phyloP scores from a whole-genome alignment of 768 basidiomycete genomes.

The Candolleomyces efflorescens region DNA sequence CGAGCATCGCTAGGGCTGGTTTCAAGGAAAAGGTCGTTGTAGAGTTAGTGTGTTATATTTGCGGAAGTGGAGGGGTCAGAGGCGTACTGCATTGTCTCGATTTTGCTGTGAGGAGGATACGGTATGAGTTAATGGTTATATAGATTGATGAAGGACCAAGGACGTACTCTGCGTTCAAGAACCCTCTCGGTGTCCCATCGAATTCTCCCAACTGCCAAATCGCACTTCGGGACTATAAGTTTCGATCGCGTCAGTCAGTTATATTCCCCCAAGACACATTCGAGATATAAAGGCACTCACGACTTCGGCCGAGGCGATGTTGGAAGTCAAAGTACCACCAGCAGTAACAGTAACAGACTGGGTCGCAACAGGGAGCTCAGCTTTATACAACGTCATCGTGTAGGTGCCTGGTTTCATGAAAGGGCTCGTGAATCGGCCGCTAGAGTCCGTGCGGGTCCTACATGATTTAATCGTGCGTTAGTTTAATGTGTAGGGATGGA shows the following conservation, averaged over 20 bases:
- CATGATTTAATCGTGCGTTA: too few relatives aligned
- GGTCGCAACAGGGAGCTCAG: constrained; percentile 26
- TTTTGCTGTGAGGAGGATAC: constrained; percentile 19
- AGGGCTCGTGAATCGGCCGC: constrained; percentile 30
- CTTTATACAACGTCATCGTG: constrained; percentile 39
- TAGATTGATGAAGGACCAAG: neutral
- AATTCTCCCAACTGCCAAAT: constrained; percentile 36
- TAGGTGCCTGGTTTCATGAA: constrained; percentile 44
- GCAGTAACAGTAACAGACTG: constrained; percentile 22
- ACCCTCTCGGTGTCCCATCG: constrained; percentile 33
- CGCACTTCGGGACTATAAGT: constrained; percentile 19
- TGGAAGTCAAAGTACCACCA: constrained; percentile 21
- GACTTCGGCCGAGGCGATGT: constrained; percentile 27
- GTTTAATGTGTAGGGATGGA: too few relatives aligned
- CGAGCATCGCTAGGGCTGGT: constrained; percentile 33
- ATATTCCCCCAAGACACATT: too few relatives aligned
- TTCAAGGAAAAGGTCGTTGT: too few relatives aligned
- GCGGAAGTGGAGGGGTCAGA: too few relatives aligned
- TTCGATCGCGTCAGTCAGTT: neutral
- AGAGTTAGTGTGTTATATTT: too few relatives aligned
- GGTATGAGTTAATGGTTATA: neutral
- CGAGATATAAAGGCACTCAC: constrained; percentile 12
- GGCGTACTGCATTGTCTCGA: constrained; percentile 31
- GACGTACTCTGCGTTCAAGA: constrained; percentile 32
- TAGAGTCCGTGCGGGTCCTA: constrained; percentile 26